phyloP scores from a whole-genome alignment of 129 eudicot species.

The Deinandra increscens region DNA sequence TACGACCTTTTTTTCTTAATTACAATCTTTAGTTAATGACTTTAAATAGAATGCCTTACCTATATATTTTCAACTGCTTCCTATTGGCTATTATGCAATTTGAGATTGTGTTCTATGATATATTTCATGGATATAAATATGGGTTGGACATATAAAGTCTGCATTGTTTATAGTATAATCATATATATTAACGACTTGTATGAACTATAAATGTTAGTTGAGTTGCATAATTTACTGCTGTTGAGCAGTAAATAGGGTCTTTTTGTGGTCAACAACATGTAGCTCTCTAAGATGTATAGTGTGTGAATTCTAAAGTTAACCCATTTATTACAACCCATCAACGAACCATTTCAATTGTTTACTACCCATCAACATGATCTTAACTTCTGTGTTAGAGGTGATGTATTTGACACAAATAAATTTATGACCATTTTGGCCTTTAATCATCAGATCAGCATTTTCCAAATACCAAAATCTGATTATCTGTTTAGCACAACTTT shows the following conservation, averaged over 20 bases:
- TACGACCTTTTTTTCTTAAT: too few relatives aligned
- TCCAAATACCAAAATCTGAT: too few relatives aligned
- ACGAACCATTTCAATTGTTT: too few relatives aligned
- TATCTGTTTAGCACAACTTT: too few relatives aligned
- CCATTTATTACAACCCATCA: too few relatives aligned
- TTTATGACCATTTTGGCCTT: too few relatives aligned
- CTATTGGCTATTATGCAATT: constrained; percentile 1
- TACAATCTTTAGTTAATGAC: not conserved
- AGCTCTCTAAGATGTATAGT: not conserved
- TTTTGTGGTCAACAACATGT: not conserved
- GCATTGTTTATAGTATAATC: not conserved
- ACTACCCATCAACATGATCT: too few relatives aligned
- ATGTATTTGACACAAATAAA: too few relatives aligned
- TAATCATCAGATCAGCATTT: too few relatives aligned
- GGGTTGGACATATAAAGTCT: not conserved
- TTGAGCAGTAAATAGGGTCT: too few relatives aligned
- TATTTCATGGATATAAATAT: not conserved
- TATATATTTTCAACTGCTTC: not conserved
- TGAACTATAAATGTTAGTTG: not conserved
- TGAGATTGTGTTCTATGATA: not conserved
- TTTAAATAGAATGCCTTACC: not conserved
- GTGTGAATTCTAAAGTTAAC: too few relatives aligned
- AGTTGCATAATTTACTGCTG: not conserved
- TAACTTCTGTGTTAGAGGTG: too few relatives aligned
- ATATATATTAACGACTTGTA: not conserved